Evolutionary conservation across 2,329 filamentous ascomycete species (phyloP).

Genomic region (Aspergillus persii): DNA sequence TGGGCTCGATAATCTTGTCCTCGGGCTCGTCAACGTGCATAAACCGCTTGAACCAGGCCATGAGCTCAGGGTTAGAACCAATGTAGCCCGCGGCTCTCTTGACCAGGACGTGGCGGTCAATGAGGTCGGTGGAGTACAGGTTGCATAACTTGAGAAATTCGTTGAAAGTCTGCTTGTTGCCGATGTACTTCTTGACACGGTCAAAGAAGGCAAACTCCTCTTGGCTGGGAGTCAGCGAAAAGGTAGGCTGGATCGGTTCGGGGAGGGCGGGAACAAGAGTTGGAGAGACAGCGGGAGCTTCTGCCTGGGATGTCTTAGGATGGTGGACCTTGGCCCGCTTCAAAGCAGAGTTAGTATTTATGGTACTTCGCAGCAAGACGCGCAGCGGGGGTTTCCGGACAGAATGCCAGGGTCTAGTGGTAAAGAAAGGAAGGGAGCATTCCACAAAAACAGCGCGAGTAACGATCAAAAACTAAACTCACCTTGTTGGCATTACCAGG

Average conservation of each 20-base stretch:
- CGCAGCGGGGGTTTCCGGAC: background rate
- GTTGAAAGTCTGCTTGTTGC: slow-evolving; percentile 86
- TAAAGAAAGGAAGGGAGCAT: too few relatives aligned
- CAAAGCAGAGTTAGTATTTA: slow-evolving; percentile 27
- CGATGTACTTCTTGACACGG: slow-evolving; percentile 91
- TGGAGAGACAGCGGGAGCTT: slow-evolving; percentile 67
- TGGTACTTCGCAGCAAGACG: background rate
- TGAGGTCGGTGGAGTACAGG: slow-evolving; percentile 87
- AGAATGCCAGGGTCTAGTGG: too few relatives aligned
- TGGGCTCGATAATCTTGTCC: slow-evolving; percentile 76
- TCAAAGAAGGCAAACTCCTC: slow-evolving; percentile 96
- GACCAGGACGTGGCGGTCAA: slow-evolving; percentile 78
- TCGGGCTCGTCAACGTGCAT: slow-evolving; percentile 69
- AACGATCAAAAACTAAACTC: slow-evolving; percentile 15
- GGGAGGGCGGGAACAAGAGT: slow-evolving; percentile 86
- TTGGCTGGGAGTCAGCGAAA: slow-evolving; percentile 68
- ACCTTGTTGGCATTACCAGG: slow-evolving; percentile 53
- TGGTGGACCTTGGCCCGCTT: slow-evolving; percentile 76
- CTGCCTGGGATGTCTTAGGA: slow-evolving; percentile 59
- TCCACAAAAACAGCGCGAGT: too few relatives aligned
- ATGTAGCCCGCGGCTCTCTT: slow-evolving; percentile 84
- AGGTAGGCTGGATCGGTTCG: slow-evolving; percentile 76
- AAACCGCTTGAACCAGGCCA: slow-evolving; percentile 82
- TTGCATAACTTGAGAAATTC: slow-evolving; percentile 98
- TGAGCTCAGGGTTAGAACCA: slow-evolving; percentile 82